Evolutionary conservation across 805 yeast genomes (phyloP).

Genomic region (Kodamaea lidongshanica): DNA sequence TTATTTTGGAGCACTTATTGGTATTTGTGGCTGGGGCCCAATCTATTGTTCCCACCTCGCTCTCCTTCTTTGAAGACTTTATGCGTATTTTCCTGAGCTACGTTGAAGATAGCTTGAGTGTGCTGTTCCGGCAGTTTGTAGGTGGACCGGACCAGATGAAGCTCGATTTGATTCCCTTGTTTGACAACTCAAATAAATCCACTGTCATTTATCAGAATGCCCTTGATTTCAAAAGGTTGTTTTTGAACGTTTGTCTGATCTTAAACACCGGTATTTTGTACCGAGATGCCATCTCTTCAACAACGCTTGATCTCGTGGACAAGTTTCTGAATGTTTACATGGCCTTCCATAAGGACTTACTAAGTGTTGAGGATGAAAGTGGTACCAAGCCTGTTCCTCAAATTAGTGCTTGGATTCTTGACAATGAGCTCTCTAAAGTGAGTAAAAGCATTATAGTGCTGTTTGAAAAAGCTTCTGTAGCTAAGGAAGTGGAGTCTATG

Average conservation of each 20-base stretch:
- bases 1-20: slow-evolving; percentile 67
- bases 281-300: slow-evolving; percentile 49
- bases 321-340: slow-evolving; percentile 29
- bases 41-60: slow-evolving; percentile 10
- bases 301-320: slow-evolving; percentile 34
- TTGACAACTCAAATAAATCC: slow-evolving; percentile 13
- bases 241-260: slow-evolving; percentile 43
- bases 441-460: slow-evolving; percentile 9
- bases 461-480: slow-evolving; percentile 4
- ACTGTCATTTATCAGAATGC: slow-evolving; percentile 38
- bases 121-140: slow-evolving; percentile 43
- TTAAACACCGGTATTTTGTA: slow-evolving; percentile 57
- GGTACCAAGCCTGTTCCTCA: slow-evolving; percentile 20
- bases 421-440: slow-evolving; percentile 24
- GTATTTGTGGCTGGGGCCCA: slow-evolving; percentile 59
- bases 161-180: slow-evolving; percentile 30
- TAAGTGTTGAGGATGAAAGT: slow-evolving; percentile 20
- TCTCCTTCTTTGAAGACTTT: slow-evolving; percentile 52
- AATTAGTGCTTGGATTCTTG: slow-evolving; percentile 28
- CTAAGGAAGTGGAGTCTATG: slow-evolving; percentile 17
- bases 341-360: slow-evolving; percentile 33
- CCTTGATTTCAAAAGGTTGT: slow-evolving; percentile 40
- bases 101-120: slow-evolving; percentile 49
- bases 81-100: slow-evolving; percentile 65
- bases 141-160: slow-evolving; percentile 17